These are phyloP conservation scores for Scutellaria baicalensis DNA, from an alignment of 257 asterid species.

Conservation along the genomic window DNA sequence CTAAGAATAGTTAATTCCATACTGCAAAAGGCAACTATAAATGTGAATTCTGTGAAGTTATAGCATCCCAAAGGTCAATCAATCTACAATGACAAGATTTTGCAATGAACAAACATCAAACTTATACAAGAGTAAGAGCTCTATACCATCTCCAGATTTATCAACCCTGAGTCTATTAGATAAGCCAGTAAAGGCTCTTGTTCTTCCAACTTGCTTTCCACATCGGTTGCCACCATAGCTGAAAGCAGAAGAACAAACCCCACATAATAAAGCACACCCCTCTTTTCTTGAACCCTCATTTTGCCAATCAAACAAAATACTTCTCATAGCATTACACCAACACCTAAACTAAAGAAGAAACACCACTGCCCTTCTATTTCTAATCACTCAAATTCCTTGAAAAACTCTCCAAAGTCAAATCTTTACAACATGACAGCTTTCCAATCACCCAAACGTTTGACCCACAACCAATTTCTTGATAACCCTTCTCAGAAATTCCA, in stretches of 20 bases:
- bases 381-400: conserved; percentile 18
- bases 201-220: conserved; percentile 34
- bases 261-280: conserved; percentile 27
- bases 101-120: not conserved
- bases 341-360: conserved; percentile 6
- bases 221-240: conserved; percentile 23
- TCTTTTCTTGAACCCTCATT: conserved; percentile 42
- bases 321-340: conserved; percentile 32
- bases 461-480: conserved; percentile 6
- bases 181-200: conserved; percentile 33
- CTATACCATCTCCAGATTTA: conserved; percentile 49
- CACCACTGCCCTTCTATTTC: conserved; percentile 10
- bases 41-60: not conserved
- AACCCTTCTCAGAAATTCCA: conserved; percentile 22
- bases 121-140: conserved; percentile 8
- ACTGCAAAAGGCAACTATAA: not conserved
- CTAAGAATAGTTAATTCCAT: not conserved
- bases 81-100: not conserved
- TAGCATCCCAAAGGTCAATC: not conserved
- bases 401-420: conserved; percentile 21
- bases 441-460: conserved; percentile 13
- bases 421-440: conserved; percentile 24
- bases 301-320: conserved; percentile 16
- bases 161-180: conserved; percentile 36
- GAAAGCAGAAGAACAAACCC: conserved; percentile 37